Conservation (phyloP, 345 rosid genomes). For the Corymbia maculata region DNA sequence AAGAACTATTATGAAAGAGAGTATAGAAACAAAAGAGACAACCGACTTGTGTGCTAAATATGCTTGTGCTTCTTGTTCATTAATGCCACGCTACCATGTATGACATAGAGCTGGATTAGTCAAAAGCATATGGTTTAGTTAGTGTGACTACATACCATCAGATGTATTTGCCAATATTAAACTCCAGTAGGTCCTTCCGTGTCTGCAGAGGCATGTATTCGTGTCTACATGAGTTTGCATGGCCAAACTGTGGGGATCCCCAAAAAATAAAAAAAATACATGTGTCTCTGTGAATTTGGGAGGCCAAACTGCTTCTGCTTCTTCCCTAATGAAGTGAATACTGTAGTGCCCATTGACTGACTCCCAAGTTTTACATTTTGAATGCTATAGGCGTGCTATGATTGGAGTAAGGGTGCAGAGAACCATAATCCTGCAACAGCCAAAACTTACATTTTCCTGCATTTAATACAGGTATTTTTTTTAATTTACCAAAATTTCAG, state of each 20-base stretch:
- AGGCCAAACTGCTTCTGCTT: neutral
- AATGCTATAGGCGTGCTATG: slow-evolving; percentile 64
- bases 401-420: slow-evolving; percentile 94
- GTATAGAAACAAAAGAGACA: neutral
- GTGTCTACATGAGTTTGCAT: neutral
- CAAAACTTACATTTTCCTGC: slow-evolving; percentile 48
- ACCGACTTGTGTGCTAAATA: neutral
- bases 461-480: slow-evolving; percentile 45
- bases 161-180: neutral
- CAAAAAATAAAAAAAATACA: neutral
- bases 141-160: neutral
- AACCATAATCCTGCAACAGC: slow-evolving; percentile 74
- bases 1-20: neutral
- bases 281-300: neutral
- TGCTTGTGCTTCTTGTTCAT: neutral
- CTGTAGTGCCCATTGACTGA: neutral
- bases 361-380: neutral
- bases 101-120: neutral
- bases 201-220: neutral
- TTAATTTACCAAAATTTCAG: neutral
- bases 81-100: neutral
- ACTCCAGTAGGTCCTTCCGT: neutral
- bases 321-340: neutral
- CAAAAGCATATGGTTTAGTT: neutral
- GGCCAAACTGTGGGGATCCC: neutral